Percentiles rank a stretch among this genome's conserved stretches.
Evolutionary conservation across 176 grass and related monocot species (phyloP).

Genomic region (Aegilops umbellulata): DNA sequence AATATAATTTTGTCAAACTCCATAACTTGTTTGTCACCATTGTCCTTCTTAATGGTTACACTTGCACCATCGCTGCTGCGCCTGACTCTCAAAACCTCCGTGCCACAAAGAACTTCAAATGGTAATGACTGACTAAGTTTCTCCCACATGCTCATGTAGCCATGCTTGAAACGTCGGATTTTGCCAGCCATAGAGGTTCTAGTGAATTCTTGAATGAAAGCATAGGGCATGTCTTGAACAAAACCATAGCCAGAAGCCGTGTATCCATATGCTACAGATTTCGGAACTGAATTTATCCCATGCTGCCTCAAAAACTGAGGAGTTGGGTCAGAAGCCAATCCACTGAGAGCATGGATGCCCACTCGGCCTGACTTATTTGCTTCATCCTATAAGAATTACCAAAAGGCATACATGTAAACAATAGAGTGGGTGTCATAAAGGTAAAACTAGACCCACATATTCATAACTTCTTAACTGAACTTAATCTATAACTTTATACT

Average conservation of each 20-base stretch:
- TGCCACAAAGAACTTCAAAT: conserved; percentile 58
- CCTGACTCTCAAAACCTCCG: conserved; percentile 44
- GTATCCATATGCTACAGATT: conserved; percentile 77
- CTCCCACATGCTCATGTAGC: conserved; percentile 74
- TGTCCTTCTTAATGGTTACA: conserved; percentile 41
- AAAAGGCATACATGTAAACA: neutral
- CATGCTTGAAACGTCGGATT: conserved; percentile 62
- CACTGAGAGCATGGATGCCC: conserved; percentile 55
- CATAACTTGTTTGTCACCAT: conserved; percentile 42
- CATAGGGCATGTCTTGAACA: conserved; percentile 88
- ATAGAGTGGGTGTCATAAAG: neutral
- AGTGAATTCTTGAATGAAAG: conserved; percentile 81
- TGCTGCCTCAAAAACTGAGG: conserved; percentile 54
- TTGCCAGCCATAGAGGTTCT: conserved; percentile 81
- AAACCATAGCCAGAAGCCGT: conserved; percentile 82
- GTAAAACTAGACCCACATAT: neutral
- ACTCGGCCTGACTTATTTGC: conserved; percentile 46
- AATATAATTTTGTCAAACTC: conserved; percentile 75
- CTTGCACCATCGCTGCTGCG: conserved; percentile 33
- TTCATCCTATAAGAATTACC: conserved; percentile 55
- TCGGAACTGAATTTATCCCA: conserved; percentile 64
- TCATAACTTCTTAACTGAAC: neutral
- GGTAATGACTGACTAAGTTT: conserved; percentile 68
- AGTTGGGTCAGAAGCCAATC: conserved; percentile 58
- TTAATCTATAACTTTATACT: neutral